Evolutionary conservation across 1,139 yeast species (phyloP).

Genomic region (Suhomyces chickasaworum): DNA sequence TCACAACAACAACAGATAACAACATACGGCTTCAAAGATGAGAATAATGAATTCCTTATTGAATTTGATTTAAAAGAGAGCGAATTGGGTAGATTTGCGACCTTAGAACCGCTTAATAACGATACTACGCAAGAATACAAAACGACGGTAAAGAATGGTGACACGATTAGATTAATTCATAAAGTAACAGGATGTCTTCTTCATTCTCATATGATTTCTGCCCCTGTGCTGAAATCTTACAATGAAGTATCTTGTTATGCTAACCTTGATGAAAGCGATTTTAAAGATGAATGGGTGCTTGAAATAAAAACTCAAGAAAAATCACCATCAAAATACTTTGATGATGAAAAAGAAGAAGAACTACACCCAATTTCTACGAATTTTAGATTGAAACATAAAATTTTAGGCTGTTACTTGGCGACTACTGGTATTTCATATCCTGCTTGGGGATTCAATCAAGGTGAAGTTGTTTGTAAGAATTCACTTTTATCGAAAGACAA

Average conservation of each 20-base stretch:
- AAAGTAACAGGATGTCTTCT: conserved; percentile 53
- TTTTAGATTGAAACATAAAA: conserved; percentile 63
- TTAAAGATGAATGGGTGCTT: conserved; percentile 71
- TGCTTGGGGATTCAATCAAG: conserved; percentile 80
- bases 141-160: conserved; percentile 47
- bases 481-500: conserved; percentile 55
- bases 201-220: conserved; percentile 62
- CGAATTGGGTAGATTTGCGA: conserved; percentile 30
- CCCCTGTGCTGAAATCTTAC: conserved; percentile 53
- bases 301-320: conserved; percentile 61
- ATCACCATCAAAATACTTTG: conserved; percentile 53
- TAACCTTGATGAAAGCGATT: conserved; percentile 53
- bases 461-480: conserved; percentile 71
- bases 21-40: conserved; percentile 73
- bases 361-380: conserved; percentile 73
- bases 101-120: conserved; percentile 33
- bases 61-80: conserved; percentile 42
- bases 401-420: conserved; percentile 70
- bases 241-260: conserved; percentile 76
- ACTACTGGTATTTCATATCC: conserved; percentile 75
- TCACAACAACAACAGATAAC: conserved; percentile 76
- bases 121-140: conserved; percentile 25
- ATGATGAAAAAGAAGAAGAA: conserved; percentile 37
- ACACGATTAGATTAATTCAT: conserved; percentile 58
- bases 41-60: conserved; percentile 63